Evolutionary conservation across 2,329 filamentous ascomycete genomes (phyloP).

Genomic region (Penicillium aurantiogriseum): DNA sequence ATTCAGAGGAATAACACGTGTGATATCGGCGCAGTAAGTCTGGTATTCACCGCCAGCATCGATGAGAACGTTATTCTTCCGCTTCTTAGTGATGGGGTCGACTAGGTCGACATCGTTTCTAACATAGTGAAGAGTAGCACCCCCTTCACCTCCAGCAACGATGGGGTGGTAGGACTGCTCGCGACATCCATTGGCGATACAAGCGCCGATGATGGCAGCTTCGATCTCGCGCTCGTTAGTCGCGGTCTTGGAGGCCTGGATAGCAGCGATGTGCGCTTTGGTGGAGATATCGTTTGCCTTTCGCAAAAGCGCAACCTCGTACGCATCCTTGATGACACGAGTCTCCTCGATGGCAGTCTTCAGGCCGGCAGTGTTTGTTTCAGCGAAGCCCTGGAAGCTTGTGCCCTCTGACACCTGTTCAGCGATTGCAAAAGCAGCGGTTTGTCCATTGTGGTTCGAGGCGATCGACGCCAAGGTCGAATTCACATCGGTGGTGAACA

Average conservation of each 20-base stretch:
- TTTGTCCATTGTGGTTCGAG: conserved; percentile 36
- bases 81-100: conserved; percentile 43
- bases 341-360: conserved; percentile 73
- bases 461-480: conserved; percentile 59
- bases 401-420: conserved; percentile 71
- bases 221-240: conserved; percentile 81
- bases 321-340: conserved; percentile 78
- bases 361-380: conserved; percentile 61
- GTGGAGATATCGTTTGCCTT: conserved; percentile 79
- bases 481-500: conserved; percentile 71
- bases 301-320: conserved; percentile 79
- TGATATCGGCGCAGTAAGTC: conserved; percentile 87
- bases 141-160: conserved; percentile 78
- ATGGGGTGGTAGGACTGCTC: conserved; percentile 87
- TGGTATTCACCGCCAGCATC: conserved; percentile 85
- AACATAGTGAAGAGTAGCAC: conserved; percentile 81
- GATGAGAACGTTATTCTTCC: conserved; percentile 71
- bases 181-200: conserved; percentile 69
- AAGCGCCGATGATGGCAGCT: conserved; percentile 70
- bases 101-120: conserved; percentile 72
- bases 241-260: conserved; percentile 61
- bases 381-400: conserved; percentile 68
- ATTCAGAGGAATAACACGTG: conserved; percentile 77
- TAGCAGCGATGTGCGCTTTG: conserved; percentile 70
- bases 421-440: conserved; percentile 71